Evolutionary conservation across 2,329 filamentous ascomycete species (phyloP).

Genomic region (Trichoderma sp.): DNA sequence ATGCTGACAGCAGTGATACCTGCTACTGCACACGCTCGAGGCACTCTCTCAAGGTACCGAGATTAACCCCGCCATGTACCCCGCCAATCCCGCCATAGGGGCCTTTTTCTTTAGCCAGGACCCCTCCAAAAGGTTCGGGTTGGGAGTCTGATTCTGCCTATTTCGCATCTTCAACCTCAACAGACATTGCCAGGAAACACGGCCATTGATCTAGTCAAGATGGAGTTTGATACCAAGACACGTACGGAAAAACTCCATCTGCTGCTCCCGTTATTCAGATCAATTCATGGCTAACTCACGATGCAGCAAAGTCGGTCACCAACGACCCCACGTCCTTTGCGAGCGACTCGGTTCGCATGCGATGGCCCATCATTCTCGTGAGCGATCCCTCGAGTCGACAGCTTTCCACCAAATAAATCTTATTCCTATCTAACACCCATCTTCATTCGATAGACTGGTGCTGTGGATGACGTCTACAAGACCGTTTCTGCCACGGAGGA

Average conservation of each 20-base stretch:
- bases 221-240: slow-evolving; percentile 74
- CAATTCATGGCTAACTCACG: slow-evolving; percentile 11
- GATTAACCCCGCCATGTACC: slow-evolving; percentile 5
- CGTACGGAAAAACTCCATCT: slow-evolving; percentile 44
- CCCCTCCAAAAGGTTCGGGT: slow-evolving; percentile 4
- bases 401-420: background rate
- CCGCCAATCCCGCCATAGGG: slow-evolving; percentile 12
- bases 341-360: slow-evolving; percentile 75
- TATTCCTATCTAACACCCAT: background rate
- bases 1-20: background rate
- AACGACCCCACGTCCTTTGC: slow-evolving; percentile 84
- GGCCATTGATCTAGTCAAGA: slow-evolving; percentile 33
- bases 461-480: slow-evolving; percentile 91
- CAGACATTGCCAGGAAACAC: background rate
- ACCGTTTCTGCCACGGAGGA: slow-evolving; percentile 59
- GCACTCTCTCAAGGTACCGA: background rate
- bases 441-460: slow-evolving; percentile 49
- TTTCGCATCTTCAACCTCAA: background rate
- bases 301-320: slow-evolving; percentile 70
- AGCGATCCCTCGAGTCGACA: slow-evolving; percentile 28
- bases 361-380: slow-evolving; percentile 94
- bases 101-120: background rate
- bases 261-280: background rate
- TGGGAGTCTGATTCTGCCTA: background rate
- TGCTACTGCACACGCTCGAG: background rate